Conservation (phyloP, 2,329 filamentous ascomycete genomes). For the Colletotrichum cereale region DNA sequence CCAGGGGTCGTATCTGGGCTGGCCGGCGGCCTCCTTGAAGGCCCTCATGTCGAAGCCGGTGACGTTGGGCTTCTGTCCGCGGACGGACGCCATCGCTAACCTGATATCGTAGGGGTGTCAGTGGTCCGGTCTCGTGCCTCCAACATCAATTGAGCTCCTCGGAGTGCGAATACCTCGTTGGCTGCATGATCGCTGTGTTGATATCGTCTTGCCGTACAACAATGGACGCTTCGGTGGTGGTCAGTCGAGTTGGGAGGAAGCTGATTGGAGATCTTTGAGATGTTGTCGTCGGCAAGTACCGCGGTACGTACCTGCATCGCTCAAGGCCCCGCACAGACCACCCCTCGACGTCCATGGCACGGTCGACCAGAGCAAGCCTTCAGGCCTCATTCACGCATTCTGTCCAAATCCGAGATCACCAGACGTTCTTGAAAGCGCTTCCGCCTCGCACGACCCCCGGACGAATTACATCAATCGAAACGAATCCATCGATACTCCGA, state of each 20-base stretch:
- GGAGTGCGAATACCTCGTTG: constrained; percentile 44
- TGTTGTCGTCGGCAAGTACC: constrained; percentile 41
- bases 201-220: constrained; percentile 36
- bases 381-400: constrained; percentile 37
- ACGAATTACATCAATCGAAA: constrained; percentile 20
- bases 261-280: constrained; percentile 39
- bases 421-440: constrained; percentile 35
- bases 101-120: constrained; percentile 44
- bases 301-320: constrained; percentile 32
- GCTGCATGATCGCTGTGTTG: constrained; percentile 47
- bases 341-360: constrained; percentile 16
- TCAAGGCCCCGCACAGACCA: constrained; percentile 35
- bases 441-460: constrained; percentile 13
- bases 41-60: constrained; percentile 93
- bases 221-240: constrained; percentile 32
- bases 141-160: constrained; percentile 18
- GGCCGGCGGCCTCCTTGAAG: constrained; percentile 78
- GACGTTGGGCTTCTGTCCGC: constrained; percentile 75
- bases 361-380: constrained; percentile 37
- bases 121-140: not conserved
- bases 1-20: constrained; percentile 75
- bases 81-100: constrained; percentile 60
- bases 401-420: constrained; percentile 37
- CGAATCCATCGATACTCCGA: constrained; percentile 1
- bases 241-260: constrained; percentile 38